Evolutionary conservation across 2,329 filamentous ascomycete species (phyloP).

Genomic region (Gremmenia infestans): DNA sequence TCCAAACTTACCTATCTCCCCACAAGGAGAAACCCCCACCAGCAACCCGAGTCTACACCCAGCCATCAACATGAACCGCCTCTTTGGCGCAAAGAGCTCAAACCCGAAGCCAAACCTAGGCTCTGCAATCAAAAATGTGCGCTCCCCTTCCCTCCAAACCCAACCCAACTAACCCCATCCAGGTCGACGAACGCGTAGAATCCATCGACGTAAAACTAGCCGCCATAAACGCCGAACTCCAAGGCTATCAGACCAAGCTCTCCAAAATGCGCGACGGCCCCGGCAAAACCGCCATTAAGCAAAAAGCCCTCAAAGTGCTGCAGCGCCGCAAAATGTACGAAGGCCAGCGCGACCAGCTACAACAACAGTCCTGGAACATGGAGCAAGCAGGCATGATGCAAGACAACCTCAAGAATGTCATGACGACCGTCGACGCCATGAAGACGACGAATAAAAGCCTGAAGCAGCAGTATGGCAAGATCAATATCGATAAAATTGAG

Average conservation of each 20-base stretch:
- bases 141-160: conserved; percentile 15
- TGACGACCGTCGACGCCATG: conserved; percentile 97
- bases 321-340: conserved; percentile 95
- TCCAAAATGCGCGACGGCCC: conserved; percentile 92
- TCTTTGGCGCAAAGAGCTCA: conserved; percentile 85
- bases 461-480: conserved; percentile 91
- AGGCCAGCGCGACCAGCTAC: conserved; percentile 85
- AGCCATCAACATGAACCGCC: conserved; percentile 71
- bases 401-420: conserved; percentile 96
- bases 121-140: conserved; percentile 75
- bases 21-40: background rate
- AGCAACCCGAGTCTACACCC: background rate
- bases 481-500: conserved; percentile 97
- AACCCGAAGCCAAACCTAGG: conserved; percentile 85
- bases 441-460: conserved; percentile 94
- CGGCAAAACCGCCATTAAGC: conserved; percentile 85
- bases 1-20: background rate
- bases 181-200: conserved; percentile 77
- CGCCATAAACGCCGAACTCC: conserved; percentile 83
- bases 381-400: conserved; percentile 98
- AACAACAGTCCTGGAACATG: conserved; percentile 98
- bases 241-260: conserved; percentile 81
- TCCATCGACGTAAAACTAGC: conserved; percentile 92
- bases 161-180: conserved; percentile 16
- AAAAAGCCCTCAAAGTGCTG: conserved; percentile 90